Conservation (phyloP, 2,329 filamentous ascomycete species). For the Ustilaginoidea virens region DNA sequence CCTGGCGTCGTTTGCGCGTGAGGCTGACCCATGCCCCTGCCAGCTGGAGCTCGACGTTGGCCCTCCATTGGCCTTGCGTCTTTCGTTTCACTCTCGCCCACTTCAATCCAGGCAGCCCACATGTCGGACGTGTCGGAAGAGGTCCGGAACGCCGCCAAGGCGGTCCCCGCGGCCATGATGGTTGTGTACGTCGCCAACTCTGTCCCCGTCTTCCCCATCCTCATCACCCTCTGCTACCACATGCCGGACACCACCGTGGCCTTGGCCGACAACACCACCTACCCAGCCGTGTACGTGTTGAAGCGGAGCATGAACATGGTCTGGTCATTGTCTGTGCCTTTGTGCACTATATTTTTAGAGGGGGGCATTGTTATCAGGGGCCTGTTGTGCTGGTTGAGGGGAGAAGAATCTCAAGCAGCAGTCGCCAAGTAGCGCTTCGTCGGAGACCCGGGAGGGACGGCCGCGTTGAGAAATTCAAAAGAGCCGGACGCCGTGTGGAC, state of each 20-base stretch:
- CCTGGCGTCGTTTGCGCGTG: no score
- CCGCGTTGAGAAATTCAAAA: no score
- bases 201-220: neutral
- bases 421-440: no score
- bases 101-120: constrained; percentile 4
- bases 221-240: neutral
- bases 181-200: constrained; percentile 5
- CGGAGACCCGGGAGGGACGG: no score
- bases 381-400: neutral
- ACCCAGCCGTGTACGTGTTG: neutral
- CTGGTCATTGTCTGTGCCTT: neutral
- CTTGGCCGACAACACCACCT: neutral
- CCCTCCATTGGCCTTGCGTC: neutral
- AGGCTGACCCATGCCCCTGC: no score
- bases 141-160: constrained; percentile 5
- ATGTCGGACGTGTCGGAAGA: constrained; percentile 7
- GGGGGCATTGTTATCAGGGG: neutral
- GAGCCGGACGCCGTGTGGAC: no score
- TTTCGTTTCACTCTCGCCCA: no score
- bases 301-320: neutral
- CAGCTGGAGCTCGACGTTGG: no score
- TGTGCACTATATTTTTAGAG: neutral
- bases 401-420: no score
- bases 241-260: neutral
- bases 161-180: constrained; percentile 5